Evolutionary conservation across 352 stramenopile species (phyloP).

Genomic region (Aphanomyces euteiches): DNA sequence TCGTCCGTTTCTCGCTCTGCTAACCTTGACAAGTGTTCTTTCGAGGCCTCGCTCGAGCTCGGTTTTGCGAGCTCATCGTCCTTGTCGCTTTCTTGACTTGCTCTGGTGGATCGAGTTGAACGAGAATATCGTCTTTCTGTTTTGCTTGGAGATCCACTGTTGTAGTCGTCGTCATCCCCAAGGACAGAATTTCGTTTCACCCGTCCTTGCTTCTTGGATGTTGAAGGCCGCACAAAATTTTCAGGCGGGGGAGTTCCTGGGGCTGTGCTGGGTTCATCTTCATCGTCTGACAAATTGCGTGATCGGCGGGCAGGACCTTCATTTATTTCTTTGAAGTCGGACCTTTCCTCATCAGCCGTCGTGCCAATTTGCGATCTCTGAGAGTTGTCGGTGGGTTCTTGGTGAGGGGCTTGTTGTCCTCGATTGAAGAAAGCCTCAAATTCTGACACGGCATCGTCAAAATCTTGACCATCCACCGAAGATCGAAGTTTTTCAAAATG

Average conservation of each 20-base stretch:
- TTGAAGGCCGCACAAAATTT: too few species aligned
- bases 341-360: neutral
- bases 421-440: slow-evolving; percentile 46
- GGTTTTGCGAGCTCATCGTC: slow-evolving; percentile 1
- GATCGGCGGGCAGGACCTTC: neutral
- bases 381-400: too few species aligned
- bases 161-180: too few species aligned
- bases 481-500: slow-evolving; percentile 65
- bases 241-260: too few species aligned
- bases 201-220: too few species aligned
- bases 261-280: slow-evolving; percentile 1
- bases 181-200: too few species aligned
- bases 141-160: too few species aligned
- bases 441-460: slow-evolving; percentile 52
- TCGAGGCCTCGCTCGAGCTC: too few species aligned
- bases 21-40: too few species aligned
- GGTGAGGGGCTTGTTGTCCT: too few species aligned
- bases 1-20: neutral
- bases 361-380: neutral
- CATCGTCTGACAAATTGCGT: slow-evolving; percentile 26
- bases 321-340: neutral
- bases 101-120: too few species aligned
- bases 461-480: slow-evolving; percentile 42
- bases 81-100: neutral
- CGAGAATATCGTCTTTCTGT: too few species aligned